Evolutionary conservation across 106 monocot species (phyloP).

Genomic region (Acorus gramineus): DNA sequence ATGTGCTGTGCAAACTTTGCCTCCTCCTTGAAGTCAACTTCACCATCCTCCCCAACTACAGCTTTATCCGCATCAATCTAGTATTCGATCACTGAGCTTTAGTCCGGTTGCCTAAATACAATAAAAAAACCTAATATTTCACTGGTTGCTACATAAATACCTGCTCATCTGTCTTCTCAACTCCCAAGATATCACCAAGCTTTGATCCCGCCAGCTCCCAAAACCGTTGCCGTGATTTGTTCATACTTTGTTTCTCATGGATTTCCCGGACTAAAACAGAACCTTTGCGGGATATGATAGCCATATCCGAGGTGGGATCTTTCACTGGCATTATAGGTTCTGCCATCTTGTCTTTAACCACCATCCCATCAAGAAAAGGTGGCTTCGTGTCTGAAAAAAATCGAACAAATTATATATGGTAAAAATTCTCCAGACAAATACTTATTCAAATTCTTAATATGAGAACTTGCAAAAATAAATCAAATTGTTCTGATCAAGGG

Average conservation of each 20-base stretch:
- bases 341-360: slow-evolving; percentile 87
- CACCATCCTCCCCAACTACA: slow-evolving; percentile 71
- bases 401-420: not conserved
- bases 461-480: too few species aligned
- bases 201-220: slow-evolving; percentile 99
- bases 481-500: too few species aligned
- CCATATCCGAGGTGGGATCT: slow-evolving; percentile 99
- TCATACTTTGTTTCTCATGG: slow-evolving; percentile 95
- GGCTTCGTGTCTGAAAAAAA: slow-evolving; percentile 73
- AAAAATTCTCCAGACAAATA: too few species aligned
- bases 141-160: slow-evolving; percentile 13
- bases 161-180: slow-evolving; percentile 92
- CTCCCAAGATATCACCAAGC: slow-evolving; percentile 89
- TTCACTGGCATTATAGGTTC: slow-evolving; percentile 95
- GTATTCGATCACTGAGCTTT: too few species aligned
- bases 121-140: not conserved
- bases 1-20: slow-evolving; percentile 82
- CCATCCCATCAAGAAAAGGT: slow-evolving; percentile 92
- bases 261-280: slow-evolving; percentile 87
- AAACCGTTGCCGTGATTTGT: slow-evolving; percentile 93
- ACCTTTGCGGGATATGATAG: slow-evolving; percentile 94
- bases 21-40: slow-evolving; percentile 79
- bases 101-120: too few species aligned
- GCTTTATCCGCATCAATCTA: slow-evolving; percentile 96
- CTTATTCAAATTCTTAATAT: too few species aligned